Evolutionary conservation across 768 basidiomycete genomes (phyloP).

Genomic region (Auriscalpium microsporum): DNA sequence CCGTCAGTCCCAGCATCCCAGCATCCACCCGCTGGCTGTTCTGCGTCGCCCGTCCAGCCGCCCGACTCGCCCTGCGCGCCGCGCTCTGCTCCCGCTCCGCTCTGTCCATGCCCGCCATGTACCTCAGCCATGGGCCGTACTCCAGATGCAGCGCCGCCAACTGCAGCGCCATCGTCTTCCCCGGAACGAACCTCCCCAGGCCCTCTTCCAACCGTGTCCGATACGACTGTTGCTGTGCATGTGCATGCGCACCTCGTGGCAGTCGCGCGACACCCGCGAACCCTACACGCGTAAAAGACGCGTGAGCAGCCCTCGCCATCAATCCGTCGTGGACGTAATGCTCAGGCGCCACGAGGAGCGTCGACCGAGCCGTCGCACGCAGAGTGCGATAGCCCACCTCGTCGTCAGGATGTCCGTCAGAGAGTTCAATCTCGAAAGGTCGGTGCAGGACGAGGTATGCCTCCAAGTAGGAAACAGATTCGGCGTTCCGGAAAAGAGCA

Average conservation of each 20-base stretch:
- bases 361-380: not conserved
- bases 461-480: slow-evolving; percentile 13
- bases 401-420: slow-evolving; percentile 35
- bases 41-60: slow-evolving; percentile 36
- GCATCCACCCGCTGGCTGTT: slow-evolving; percentile 46
- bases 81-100: slow-evolving; percentile 27
- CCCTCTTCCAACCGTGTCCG: slow-evolving; percentile 24
- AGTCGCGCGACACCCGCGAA: not conserved
- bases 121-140: slow-evolving; percentile 58
- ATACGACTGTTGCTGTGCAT: not conserved
- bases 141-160: slow-evolving; percentile 49
- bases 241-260: not conserved
- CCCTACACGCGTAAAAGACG: not conserved
- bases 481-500: slow-evolving; percentile 6
- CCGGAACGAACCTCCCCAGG: slow-evolving; percentile 40
- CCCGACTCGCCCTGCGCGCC: slow-evolving; percentile 3
- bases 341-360: slow-evolving; percentile 8
- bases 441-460: slow-evolving; percentile 4
- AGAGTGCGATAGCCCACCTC: slow-evolving; percentile 39
- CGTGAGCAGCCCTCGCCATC: not conserved
- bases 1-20: slow-evolving; percentile 34
- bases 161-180: slow-evolving; percentile 23
- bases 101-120: slow-evolving; percentile 64
- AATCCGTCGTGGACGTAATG: slow-evolving; percentile 9
- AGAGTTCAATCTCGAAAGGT: slow-evolving; percentile 1